phyloP scores from a whole-genome alignment of 2,329 filamentous ascomycete genomes.

The Trichoderma simmonsii region DNA sequence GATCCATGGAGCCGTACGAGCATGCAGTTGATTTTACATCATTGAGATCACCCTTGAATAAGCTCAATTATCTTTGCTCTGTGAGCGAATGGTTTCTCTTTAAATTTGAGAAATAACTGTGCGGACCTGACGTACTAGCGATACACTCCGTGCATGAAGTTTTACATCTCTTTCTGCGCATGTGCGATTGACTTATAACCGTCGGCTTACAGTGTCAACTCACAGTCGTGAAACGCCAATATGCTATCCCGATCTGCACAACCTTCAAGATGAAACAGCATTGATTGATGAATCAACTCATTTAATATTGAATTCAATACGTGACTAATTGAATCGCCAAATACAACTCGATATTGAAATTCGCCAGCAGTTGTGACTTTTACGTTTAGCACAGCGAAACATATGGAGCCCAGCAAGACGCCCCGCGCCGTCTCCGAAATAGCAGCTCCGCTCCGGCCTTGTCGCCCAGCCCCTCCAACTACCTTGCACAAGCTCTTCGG shows the following conservation, averaged over 20 bases:
- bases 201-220: background rate
- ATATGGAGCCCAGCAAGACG: background rate
- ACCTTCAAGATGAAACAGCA: background rate
- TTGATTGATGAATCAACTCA: background rate
- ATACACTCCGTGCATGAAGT: background rate
- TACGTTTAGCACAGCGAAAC: background rate
- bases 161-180: background rate
- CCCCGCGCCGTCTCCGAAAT: slow-evolving; percentile 6
- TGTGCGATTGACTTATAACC: background rate
- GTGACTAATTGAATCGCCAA: background rate
- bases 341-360: background rate
- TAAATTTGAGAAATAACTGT: background rate
- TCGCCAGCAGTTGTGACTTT: background rate
- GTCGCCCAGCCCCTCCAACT: background rate
- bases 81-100: background rate
- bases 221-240: background rate
- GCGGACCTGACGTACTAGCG: too few species aligned
- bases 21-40: background rate
- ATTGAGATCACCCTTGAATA: background rate
- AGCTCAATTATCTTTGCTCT: background rate
- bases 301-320: background rate
- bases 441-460: background rate
- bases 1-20: too few species aligned
- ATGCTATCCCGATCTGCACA: background rate
- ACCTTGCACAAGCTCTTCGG: background rate